Conservation (phyloP, 2,329 filamentous ascomycete species). For the Alternaria sp. region DNA sequence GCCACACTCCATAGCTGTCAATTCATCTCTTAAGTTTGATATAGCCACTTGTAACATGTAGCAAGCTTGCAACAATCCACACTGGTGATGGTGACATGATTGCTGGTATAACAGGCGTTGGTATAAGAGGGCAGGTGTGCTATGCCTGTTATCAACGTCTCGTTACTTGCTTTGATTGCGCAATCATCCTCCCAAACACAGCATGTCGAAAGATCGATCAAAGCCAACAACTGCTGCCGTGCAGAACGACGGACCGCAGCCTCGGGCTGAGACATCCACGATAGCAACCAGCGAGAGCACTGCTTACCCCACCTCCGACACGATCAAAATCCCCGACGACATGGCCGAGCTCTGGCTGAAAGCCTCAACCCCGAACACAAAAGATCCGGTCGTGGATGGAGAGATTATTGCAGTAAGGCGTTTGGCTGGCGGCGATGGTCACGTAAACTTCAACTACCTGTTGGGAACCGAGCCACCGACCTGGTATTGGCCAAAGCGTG, state of each 20-base stretch:
- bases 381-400: no score
- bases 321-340: not conserved
- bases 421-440: no score
- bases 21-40: not conserved
- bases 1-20: not conserved
- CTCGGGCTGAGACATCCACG: not conserved
- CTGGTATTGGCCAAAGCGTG: no score
- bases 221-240: not conserved
- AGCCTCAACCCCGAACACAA: no score
- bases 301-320: not conserved
- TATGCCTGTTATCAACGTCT: not conserved
- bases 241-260: not conserved
- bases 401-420: no score
- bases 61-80: not conserved
- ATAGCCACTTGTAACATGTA: not conserved
- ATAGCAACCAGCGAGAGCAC: not conserved
- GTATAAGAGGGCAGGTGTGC: not conserved
- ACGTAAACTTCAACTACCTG: no score
- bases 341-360: not conserved
- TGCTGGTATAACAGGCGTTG: not conserved
- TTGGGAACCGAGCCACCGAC: no score
- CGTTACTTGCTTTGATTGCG: not conserved
- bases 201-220: not conserved
- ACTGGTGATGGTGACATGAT: not conserved
- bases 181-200: not conserved